Base-by-base conservation (phyloP, 139 green algal species). In the Micractinium conductrix region DNA sequence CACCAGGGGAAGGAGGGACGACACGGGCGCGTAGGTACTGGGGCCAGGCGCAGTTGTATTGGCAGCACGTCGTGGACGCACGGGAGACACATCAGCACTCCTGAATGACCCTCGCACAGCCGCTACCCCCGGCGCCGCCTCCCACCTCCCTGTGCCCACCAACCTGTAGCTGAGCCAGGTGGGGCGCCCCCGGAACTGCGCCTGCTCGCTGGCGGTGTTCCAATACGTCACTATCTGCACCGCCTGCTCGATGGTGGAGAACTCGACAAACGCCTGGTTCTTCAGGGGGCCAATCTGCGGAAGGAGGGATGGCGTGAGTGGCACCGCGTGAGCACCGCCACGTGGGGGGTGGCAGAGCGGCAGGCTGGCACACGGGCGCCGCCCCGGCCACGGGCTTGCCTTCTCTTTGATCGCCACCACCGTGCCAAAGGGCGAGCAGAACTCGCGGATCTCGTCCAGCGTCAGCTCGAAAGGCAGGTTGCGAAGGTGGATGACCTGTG, bases 261-360 rank as follows among this genome's bases (percentile, higher is more conserved):
- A 93, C 60, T 96, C 93, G 16, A 96, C 89, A 88, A 96, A 96
- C 0, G 89, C 90, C 79, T 96, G 93, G 73, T 94, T 94, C 45
- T 84, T 84, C 67, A 93, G 91, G 24, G 85, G 42, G 30, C 92
- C 92, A 35, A 95, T 87, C 78, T 73, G 78, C 58, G 4, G 40
- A 33, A 53, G 37, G 33, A 35, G 10, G 30, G 33, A 43, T 21
- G 68, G 33, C 68, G 33, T 5, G 28, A 16, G 28, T 38, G 62
- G 22, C 19, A 9, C 35, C 26, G 53, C 16, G 48, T 58, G 48
- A 24, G 48, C 48, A 16, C n/a, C n/a, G n/a, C n/a, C n/a, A n/a
- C 16, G 48, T 58, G 12, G 16, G 16, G 48, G 48, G 48, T 58
- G 48, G 48, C 12, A 58, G 48, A 24, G 48, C 48, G 16, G 48